Base-by-base conservation (phyloP, 345 rosid species). In the Linum trigynum region DNA sequence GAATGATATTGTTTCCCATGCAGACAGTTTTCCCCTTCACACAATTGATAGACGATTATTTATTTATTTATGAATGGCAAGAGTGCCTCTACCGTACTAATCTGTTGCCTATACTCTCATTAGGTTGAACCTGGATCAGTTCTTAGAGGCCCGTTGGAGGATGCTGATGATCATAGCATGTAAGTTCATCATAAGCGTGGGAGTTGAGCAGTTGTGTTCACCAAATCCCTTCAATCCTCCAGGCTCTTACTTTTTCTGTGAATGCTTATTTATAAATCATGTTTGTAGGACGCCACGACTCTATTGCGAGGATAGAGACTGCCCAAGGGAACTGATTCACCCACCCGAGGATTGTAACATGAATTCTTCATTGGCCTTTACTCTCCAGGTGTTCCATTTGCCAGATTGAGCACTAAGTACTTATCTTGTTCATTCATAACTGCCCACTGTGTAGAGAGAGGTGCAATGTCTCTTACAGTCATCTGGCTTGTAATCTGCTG, bases 261-360 rank as follows among this genome's bases (percentile, higher is more conserved):
- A 7, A 15, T 64, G 64, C 67, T 60, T 72, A 71, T 58, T 59
- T 74, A 68, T 55, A 32, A 58, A 60, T 64, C 8, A 38, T 75
- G 74, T 70, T 48, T 12, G 53, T 71, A 91, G 98, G 80, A 77
- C 76, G 42, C 94, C 96, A 39, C 73, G 66, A 79, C 92, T 89
- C 64, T 80, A 82, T 70, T 91, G 98, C 75, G 95, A 85, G 63
- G 80, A 63, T 37, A 78, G 82, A 71, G 88, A 85, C 71, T 91
- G 98, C 71, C 98, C 98, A 7, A 77, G 77, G 69, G 98, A 91
- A 65, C 72, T 91, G 63, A 72, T 85, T 69, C 96, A 89, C 73
- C 98, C 98, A 2, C 98, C 91, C 15, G 98, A 91, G 73, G 98
- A 91, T 74, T 91, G 98, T 73, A 91, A 86, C 67, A 87, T 89